phyloP scores from a whole-genome alignment of 2,329 filamentous ascomycete species.

The Aspergillus arachidicola region DNA sequence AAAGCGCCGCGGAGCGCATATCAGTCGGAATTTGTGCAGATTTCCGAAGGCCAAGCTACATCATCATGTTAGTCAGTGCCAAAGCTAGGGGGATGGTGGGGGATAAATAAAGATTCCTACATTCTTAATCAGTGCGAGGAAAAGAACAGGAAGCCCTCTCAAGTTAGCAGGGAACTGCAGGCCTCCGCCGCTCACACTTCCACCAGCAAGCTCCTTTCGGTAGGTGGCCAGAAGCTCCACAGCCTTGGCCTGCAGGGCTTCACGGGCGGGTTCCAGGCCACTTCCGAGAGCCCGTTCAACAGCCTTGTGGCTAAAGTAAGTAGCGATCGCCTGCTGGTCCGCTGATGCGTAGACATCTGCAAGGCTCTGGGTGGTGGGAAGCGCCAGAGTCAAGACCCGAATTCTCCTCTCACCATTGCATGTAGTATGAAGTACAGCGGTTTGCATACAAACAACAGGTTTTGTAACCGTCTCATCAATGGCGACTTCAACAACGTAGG shows the following conservation, averaged over 20 bases:
- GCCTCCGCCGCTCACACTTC: conserved; percentile 89
- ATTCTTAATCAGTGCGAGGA: conserved; percentile 94
- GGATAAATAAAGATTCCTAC: conserved; percentile 54
- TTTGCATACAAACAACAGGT: conserved; percentile 88
- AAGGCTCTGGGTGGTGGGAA: conserved; percentile 88
- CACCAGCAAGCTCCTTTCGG: conserved; percentile 92
- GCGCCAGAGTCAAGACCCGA: conserved; percentile 85
- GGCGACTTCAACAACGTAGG: conserved; percentile 95
- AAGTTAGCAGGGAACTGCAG: conserved; percentile 94
- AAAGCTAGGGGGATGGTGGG: not conserved
- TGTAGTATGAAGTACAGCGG: conserved; percentile 93
- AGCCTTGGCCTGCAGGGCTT: conserved; percentile 87
- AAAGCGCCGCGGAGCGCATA: conserved; percentile 88
- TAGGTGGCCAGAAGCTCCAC: conserved; percentile 93
- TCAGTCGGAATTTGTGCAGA: conserved; percentile 93
- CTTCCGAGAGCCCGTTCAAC: conserved; percentile 85
- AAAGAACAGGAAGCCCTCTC: conserved; percentile 82
- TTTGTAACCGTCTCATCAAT: conserved; percentile 94
- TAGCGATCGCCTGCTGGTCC: conserved; percentile 88
- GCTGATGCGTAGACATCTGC: conserved; percentile 93
- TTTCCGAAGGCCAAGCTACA: conserved; percentile 75
- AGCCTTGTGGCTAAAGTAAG: conserved; percentile 96
- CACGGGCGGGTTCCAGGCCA: conserved; percentile 85
- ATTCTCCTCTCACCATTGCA: conserved; percentile 97
- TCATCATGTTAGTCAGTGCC: conserved; percentile 26